Conservation (phyloP, 352 stramenopile species). For the Globisporangium mamillatum region DNA sequence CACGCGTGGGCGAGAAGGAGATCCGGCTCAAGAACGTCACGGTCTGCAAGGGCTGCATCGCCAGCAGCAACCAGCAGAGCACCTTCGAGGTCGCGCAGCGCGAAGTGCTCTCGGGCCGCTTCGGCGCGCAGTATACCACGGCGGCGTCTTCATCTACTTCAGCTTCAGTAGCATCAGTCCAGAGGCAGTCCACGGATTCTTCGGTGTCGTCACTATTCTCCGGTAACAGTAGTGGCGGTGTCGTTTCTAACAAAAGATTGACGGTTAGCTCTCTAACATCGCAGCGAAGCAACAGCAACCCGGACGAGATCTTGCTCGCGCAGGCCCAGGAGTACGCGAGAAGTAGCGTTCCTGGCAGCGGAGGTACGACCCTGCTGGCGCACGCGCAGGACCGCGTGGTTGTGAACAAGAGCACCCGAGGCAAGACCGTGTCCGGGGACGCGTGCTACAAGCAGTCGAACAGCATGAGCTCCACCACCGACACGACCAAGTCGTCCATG, state of each 20-base stretch:
- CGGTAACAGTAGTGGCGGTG: neutral
- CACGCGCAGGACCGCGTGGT: neutral
- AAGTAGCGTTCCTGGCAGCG: neutral
- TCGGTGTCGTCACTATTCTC: neutral
- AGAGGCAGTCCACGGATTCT: neutral
- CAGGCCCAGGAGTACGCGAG: neutral
- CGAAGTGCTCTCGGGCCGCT: slow-evolving; percentile 26
- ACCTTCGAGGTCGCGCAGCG: slow-evolving; percentile 15
- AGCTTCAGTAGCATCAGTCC: neutral
- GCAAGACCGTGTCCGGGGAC: neutral
- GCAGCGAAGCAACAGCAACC: neutral
- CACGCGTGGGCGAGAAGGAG: slow-evolving; percentile 51
- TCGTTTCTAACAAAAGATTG: neutral
- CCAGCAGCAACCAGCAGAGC: slow-evolving; percentile 5
- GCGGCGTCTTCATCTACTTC: neutral
- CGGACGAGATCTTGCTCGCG: neutral
- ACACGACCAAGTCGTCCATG: slow-evolving; percentile 5
- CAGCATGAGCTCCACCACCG: neutral
- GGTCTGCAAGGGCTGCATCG: slow-evolving; percentile 15
- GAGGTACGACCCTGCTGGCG: neutral
- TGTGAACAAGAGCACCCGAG: neutral
- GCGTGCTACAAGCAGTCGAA: neutral
- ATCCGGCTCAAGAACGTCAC: slow-evolving; percentile 11
- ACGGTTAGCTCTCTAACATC: neutral
- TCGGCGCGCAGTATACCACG: slow-evolving; percentile 4